Conservation (phyloP, 2,329 filamentous ascomycete genomes). For the Trichophyton rubrum region DNA sequence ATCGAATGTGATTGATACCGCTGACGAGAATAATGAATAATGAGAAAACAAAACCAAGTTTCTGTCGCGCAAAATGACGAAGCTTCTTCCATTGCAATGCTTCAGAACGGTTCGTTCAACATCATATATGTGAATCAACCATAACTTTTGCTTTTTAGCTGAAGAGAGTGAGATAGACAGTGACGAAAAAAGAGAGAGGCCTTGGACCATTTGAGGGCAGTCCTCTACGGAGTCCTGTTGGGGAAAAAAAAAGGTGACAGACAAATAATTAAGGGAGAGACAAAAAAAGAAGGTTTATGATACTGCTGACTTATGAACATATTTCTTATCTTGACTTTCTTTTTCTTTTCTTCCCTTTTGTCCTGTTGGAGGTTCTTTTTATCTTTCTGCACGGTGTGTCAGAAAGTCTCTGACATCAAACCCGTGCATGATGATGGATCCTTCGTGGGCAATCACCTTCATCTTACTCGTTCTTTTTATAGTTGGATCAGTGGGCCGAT, state of each 20-base stretch:
- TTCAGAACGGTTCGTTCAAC: constrained; percentile 1
- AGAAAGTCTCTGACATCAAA: neutral
- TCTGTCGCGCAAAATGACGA: neutral
- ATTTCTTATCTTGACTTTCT: neutral
- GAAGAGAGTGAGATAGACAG: no score
- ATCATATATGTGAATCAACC: neutral
- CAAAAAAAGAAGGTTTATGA: neutral
- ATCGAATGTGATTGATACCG: neutral
- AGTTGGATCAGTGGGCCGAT: neutral
- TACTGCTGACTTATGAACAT: neutral
- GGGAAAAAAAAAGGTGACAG: neutral
- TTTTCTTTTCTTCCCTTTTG: neutral
- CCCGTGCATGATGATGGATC: neutral
- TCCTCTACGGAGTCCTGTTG: neutral
- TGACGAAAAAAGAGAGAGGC: neutral
- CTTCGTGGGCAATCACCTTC: neutral
- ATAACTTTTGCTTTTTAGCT: neutral
- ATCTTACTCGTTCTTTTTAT: constrained; percentile 3
- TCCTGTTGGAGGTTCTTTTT: neutral
- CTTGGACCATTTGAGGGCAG: neutral
- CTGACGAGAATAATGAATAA: neutral
- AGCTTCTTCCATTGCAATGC: neutral
- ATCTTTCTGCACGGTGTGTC: neutral
- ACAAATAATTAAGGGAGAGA: neutral
- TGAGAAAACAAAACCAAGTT: neutral